Base-by-base conservation (phyloP, 257 asterid genomes). In the Ligustrum vulgare region DNA sequence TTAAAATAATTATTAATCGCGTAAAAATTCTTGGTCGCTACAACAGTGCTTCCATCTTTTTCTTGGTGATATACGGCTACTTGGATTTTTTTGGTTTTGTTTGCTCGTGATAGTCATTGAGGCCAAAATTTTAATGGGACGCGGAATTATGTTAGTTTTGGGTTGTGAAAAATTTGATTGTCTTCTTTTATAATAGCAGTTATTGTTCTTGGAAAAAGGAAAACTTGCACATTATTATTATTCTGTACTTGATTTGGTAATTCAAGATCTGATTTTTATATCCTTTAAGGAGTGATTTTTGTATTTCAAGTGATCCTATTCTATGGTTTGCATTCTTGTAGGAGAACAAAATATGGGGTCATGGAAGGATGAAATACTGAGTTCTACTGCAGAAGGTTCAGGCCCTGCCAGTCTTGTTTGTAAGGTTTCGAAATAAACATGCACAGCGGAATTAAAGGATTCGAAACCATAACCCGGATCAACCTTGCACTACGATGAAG, bases 281-380 rank as follows among this genome's bases (percentile, higher is more conserved):
- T 73, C 32, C 45, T 39, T 39, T 2, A 23, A 37, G 35, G 33
- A 66, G n/a, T 58, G 8, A 22, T n/a, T 18, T 35, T 8, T 20
- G 2, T 18, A 60, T 60, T 20, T 58, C 5, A 56, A 32, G 35
- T 35, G 37, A 74, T 80, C 79, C 71, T 75, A 67, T 65, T 71
- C 70, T n/a, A 58, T 49, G 74, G 31, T 45, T 41, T 69, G 70
- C 74, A 34, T 75, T 43, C 71, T 11, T 81, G 83, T 73, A 94
- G 98, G 93, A 64, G 86, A 86, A 72, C 89, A 80, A 69, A 90
- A 87, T 72, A 66, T 85, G 82, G 92, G 90, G 6, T 82, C 90
- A 16, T 92, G 97, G 98, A 86, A 80, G 82, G 85, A 91, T 84
- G 87, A 89, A 58, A 80, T 86, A 37, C 20, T 83, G 87, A 88